Percentiles rank a stretch among this genome's conserved stretches.
These are phyloP conservation scores for Tetracladium maxilliforme DNA, from an alignment of 2,329 filamentous ascomycete species.

Conservation along the genomic window DNA sequence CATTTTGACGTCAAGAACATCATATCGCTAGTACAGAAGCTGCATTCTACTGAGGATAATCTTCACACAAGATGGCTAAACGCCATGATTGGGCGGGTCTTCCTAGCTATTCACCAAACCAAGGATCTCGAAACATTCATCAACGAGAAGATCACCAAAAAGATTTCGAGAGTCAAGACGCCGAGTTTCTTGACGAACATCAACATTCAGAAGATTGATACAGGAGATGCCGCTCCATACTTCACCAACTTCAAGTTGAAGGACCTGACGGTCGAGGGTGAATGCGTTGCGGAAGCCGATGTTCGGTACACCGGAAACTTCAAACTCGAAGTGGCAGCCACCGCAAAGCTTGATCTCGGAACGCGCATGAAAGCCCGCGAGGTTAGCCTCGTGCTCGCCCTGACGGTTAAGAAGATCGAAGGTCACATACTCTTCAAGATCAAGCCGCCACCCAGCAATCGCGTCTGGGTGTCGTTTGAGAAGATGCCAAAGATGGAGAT, in stretches of 20 bases:
- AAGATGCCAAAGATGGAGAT: constrained; percentile 89
- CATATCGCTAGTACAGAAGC: constrained; percentile 73
- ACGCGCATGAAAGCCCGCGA: constrained; percentile 78
- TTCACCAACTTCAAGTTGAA: constrained; percentile 80
- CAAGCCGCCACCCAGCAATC: constrained; percentile 90
- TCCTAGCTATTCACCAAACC: constrained; percentile 78
- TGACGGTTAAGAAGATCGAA: constrained; percentile 70
- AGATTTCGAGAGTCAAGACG: constrained; percentile 86
- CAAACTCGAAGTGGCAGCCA: constrained; percentile 80
- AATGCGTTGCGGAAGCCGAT: constrained; percentile 76
- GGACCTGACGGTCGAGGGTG: constrained; percentile 83
- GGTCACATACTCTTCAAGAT: constrained; percentile 76
- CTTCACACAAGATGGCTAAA: constrained; percentile 88
- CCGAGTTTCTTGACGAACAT: constrained; percentile 82
- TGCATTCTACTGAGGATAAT: constrained; percentile 87
- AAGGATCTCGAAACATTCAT: constrained; percentile 67
- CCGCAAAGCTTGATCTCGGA: constrained; percentile 81
- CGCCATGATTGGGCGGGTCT: constrained; percentile 75
- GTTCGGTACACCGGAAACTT: constrained; percentile 83
- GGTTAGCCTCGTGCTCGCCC: constrained; percentile 77
- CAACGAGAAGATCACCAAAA: constrained; percentile 80
- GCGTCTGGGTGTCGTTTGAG: constrained; percentile 91
- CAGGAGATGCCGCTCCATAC: constrained; percentile 74
- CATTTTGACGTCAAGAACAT: constrained; percentile 76
- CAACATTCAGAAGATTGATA: constrained; percentile 67